A percentile compares a stretch with the other conserved stretches of the same genome.
phyloP scores from a whole-genome alignment of 768 basidiomycete genomes.

The Fistulinella prunicolor region DNA sequence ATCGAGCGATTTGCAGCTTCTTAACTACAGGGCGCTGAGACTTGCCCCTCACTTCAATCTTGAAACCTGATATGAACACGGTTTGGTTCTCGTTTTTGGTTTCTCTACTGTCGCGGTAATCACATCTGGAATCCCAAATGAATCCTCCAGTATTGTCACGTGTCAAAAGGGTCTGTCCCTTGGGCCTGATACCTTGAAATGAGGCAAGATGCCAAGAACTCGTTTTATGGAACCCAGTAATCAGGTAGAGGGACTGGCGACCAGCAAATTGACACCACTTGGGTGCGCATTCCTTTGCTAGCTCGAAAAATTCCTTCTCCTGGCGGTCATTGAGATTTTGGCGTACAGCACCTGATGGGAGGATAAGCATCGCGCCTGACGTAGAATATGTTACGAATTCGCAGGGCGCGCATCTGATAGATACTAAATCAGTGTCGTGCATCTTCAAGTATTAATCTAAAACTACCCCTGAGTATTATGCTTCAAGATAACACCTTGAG shows the following conservation, averaged over 20 bases:
- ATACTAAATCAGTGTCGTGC: background rate
- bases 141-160: background rate
- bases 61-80: constrained; percentile 1
- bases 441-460: background rate
- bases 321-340: background rate
- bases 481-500: too few relatives aligned
- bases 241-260: background rate
- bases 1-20: too few relatives aligned
- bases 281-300: background rate
- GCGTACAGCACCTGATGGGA: background rate
- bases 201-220: background rate
- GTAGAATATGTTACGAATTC: background rate
- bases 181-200: background rate
- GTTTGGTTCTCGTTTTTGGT: background rate
- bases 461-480: too few relatives aligned
- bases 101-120: background rate
- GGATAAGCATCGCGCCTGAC: constrained; percentile 5
- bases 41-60: too few relatives aligned
- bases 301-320: too few relatives aligned
- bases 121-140: background rate
- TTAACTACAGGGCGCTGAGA: too few relatives aligned
- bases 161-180: background rate
- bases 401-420: background rate
- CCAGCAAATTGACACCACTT: background rate
- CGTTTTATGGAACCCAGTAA: background rate